Evolutionary conservation across 2,329 filamentous ascomycete species (phyloP), one percentile per base, ranked within the genome.

Genomic region (Kalmusia sp.): DNA sequence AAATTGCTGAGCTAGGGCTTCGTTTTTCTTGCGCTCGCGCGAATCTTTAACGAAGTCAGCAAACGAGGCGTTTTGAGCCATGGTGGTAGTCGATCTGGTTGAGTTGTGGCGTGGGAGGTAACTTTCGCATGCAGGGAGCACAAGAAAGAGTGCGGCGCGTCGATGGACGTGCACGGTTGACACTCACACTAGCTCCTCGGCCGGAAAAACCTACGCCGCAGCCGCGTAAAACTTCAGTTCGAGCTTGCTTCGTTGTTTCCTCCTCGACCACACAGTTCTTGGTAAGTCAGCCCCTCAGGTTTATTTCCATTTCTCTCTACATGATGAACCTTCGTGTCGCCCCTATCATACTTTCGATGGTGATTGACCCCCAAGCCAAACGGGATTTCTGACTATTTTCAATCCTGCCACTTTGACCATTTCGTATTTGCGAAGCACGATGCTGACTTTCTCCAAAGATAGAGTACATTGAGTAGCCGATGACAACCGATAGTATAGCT

Each of bases 1-100:
- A 68, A 93, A 91, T 68, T 84, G 81, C 64, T 89, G 82, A 27
- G 90, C 90, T n/a, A 92, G 83, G 3, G 78, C 81, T 68, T 90
- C 85, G 63, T 89, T 87, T 77, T 86, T 87, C 77, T 89, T 89
- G 70, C 86, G 85, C 71, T 89, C 82, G 56, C 89, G 87, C 22
- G 68, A 53, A n/a, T 71, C 62, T 46, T 73, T 69, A 52, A 72
- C 61, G 38, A 71, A 69, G 46, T 58, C 68, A 12, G 65, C 67
- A 24, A 74, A 72, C 7, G 57, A 61, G 11, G 55, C 47, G 24
- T 60, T 62, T 19, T 68, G 61, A 2, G 69, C 40, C 65, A 66
- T 68, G 51, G 39, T 57, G 22, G 24, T 19, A 27, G 47, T 25
- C 28, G 15, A 40, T n/a, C 28, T 21, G 28, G 34, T 12, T 31